phyloP scores from a whole-genome alignment of 2,329 filamentous ascomycete species.

The Talaromyces piceae region DNA sequence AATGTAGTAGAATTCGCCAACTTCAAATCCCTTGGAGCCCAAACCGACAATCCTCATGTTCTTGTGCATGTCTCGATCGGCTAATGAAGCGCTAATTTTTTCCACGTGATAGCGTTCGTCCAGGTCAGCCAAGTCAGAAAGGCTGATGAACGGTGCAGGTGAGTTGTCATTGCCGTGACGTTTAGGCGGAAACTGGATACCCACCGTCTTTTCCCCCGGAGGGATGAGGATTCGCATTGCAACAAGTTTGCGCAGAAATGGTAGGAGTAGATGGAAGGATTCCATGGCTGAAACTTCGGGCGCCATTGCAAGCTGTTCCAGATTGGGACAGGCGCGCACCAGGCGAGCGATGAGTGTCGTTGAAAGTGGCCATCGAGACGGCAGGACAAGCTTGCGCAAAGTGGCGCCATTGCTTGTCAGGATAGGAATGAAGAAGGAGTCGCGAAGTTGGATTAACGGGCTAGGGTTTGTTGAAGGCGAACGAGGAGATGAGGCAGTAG shows the following conservation, averaged over 20 bases:
- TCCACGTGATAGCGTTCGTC: conserved; percentile 29
- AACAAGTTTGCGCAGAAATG: conserved; percentile 33
- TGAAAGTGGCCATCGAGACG: conserved; percentile 48
- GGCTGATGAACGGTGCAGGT: background rate
- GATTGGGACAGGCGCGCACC: conserved; percentile 47
- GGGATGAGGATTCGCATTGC: conserved; percentile 37
- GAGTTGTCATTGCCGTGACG: background rate
- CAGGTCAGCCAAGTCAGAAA: conserved; percentile 28
- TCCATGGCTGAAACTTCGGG: conserved; percentile 36
- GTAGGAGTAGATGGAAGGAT: conserved; percentile 30
- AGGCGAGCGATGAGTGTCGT: conserved; percentile 43
- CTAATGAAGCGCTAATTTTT: conserved; percentile 24
- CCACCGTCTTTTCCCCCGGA: conserved; percentile 6
- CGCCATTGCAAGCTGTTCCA: conserved; percentile 52
- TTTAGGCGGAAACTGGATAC: background rate
- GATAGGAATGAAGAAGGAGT: conserved; percentile 46
- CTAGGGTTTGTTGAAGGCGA: conserved; percentile 4
- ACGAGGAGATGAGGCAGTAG: conserved; percentile 11
- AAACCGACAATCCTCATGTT: conserved; percentile 30
- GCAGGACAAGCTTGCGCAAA: conserved; percentile 51
- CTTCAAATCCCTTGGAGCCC: conserved; percentile 33
- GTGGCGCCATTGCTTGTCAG: conserved; percentile 44
- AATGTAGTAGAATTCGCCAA: conserved; percentile 30
- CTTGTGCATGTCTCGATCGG: conserved; percentile 25
- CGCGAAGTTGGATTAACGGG: conserved; percentile 19